Evolutionary conservation across 495 filamentous ascomycete species (phyloP).

Genomic region (Penicillium steckii): DNA sequence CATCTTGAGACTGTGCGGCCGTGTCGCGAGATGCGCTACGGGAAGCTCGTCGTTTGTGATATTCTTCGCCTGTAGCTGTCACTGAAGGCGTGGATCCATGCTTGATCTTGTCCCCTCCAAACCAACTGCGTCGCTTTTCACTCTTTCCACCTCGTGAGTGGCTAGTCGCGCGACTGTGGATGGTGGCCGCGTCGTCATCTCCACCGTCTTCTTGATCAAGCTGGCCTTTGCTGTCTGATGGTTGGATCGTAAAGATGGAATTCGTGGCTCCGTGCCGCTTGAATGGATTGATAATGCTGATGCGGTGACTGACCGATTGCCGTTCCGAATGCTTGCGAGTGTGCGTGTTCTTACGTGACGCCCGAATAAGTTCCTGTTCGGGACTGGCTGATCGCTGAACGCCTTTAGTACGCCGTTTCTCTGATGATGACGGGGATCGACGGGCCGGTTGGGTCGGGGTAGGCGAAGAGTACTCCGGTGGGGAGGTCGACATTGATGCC

Average conservation of each 20-base stretch:
- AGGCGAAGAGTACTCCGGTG: slow-evolving; percentile 25
- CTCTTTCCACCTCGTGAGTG: slow-evolving; percentile 38
- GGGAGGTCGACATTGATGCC: slow-evolving; percentile 24
- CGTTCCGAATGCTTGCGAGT: slow-evolving; percentile 36
- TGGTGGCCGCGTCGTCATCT: slow-evolving; percentile 43
- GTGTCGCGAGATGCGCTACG: slow-evolving; percentile 33
- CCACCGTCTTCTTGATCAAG: slow-evolving; percentile 26
- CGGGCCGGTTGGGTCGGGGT: slow-evolving; percentile 21
- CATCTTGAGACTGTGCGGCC: slow-evolving; percentile 33
- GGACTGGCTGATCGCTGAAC: slow-evolving; percentile 35
- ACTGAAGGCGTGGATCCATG: slow-evolving; percentile 37
- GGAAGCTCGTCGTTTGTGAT: slow-evolving; percentile 29
- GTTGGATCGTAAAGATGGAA: slow-evolving; percentile 37
- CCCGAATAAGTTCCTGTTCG: slow-evolving; percentile 39
- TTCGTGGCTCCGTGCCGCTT: slow-evolving; percentile 40
- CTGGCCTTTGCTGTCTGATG: slow-evolving; percentile 24
- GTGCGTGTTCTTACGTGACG: slow-evolving; percentile 30
- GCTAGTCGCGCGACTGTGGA: slow-evolving; percentile 44
- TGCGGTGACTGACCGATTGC: slow-evolving; percentile 46
- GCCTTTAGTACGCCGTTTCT: slow-evolving; percentile 23
- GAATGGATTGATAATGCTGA: slow-evolving; percentile 50
- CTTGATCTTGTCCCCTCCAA: slow-evolving; percentile 38
- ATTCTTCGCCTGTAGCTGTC: slow-evolving; percentile 27
- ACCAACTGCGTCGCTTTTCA: slow-evolving; percentile 42
- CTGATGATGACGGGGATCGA: slow-evolving; percentile 23